Evolutionary conservation across 176 grass and related monocot species (phyloP).

Genomic region (Alopecurus myosuroides): DNA sequence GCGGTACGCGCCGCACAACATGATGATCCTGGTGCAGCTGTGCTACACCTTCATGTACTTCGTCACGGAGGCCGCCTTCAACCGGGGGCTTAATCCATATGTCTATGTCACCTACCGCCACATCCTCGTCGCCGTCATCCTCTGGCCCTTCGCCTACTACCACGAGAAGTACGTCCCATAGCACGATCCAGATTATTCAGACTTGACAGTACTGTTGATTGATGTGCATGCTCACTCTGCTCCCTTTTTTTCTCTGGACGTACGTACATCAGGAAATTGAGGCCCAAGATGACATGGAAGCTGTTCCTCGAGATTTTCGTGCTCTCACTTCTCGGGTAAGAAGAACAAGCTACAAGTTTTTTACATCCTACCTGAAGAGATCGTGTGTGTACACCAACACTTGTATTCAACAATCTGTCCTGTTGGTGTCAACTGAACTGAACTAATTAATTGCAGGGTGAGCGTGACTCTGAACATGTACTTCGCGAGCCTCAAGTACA

Average conservation of each 20-base stretch:
- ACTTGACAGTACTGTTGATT: neutral
- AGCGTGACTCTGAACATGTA: conserved; percentile 96
- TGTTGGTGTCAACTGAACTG: neutral
- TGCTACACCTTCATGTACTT: conserved; percentile 93
- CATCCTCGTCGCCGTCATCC: conserved; percentile 47
- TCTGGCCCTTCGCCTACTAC: conserved; percentile 75
- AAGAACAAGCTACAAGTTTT: neutral
- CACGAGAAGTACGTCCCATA: conserved; percentile 55
- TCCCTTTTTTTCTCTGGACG: neutral
- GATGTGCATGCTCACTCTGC: neutral
- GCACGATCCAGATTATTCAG: neutral
- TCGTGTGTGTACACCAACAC: no score
- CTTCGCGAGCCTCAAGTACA: conserved; percentile 79
- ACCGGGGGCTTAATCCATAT: conserved; percentile 64
- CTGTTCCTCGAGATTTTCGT: conserved; percentile 73
- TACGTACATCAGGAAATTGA: conserved; percentile 37
- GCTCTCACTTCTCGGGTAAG: conserved; percentile 85
- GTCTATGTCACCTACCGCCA: conserved; percentile 84
- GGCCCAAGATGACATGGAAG: conserved; percentile 72
- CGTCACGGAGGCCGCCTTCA: conserved; percentile 75
- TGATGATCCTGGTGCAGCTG: conserved; percentile 68
- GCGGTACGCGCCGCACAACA: conserved; percentile 60
- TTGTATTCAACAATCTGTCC: neutral
- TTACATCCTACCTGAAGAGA: no score
- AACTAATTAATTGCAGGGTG: conserved; percentile 47